phyloP scores from a whole-genome alignment of 2,329 filamentous ascomycete species.

The Venturia asperata region DNA sequence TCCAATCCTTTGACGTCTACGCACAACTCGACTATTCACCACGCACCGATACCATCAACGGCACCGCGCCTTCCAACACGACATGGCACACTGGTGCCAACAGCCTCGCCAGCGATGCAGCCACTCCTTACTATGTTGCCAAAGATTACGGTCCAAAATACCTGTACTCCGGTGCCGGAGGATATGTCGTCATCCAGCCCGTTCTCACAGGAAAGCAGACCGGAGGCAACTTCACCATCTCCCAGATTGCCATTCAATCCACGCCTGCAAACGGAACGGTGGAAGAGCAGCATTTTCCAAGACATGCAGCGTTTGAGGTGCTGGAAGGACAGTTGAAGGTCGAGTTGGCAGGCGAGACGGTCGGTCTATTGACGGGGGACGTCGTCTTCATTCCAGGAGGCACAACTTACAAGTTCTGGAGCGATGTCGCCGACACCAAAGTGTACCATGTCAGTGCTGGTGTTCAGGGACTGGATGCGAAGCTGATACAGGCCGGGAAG shows the following conservation, averaged over 20 bases:
- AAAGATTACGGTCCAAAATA: constrained; percentile 43
- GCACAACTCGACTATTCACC: constrained; percentile 37
- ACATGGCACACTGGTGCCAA: constrained; percentile 37
- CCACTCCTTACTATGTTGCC: constrained; percentile 39
- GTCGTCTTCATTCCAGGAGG: constrained; percentile 35
- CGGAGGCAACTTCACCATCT: constrained; percentile 38
- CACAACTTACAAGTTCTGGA: constrained; percentile 32
- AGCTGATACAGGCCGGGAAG: constrained; percentile 22
- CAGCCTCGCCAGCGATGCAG: constrained; percentile 27
- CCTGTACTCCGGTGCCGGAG: constrained; percentile 31
- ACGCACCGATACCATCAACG: constrained; percentile 38
- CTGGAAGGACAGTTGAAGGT: constrained; percentile 34
- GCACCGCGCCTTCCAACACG: constrained; percentile 28
- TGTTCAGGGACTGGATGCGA: constrained; percentile 23
- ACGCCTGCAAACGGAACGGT: constrained; percentile 23
- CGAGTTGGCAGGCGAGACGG: constrained; percentile 28
- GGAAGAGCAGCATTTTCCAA: constrained; percentile 26
- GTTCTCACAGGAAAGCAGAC: constrained; percentile 38
- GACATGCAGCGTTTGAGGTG: constrained; percentile 36
- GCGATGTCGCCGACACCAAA: constrained; percentile 24
- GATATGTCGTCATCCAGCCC: constrained; percentile 41
- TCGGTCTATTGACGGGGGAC: constrained; percentile 32
- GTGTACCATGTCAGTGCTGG: constrained; percentile 26
- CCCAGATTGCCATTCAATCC: constrained; percentile 37
- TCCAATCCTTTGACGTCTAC: constrained; percentile 40